Evolutionary conservation across 1,284 basidiomycete species (phyloP).

Genomic region (Hypsizygus ulmarius): DNA sequence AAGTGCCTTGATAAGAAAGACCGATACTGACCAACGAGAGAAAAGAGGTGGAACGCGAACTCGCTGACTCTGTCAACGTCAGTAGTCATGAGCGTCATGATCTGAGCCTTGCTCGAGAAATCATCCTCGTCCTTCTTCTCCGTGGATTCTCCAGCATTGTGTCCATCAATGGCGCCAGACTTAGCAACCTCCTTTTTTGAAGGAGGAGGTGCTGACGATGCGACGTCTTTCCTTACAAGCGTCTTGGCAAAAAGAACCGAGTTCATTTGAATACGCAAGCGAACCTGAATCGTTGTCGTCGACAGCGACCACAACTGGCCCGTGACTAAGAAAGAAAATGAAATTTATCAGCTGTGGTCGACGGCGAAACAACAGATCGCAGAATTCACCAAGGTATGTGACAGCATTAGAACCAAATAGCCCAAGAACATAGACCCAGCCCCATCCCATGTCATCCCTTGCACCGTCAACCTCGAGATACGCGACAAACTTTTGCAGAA

Average conservation of each 20-base stretch:
- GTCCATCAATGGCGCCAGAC: slow-evolving; percentile 19
- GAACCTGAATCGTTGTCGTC: slow-evolving; percentile 69
- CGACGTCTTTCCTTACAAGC: slow-evolving; percentile 83
- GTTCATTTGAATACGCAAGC: slow-evolving; percentile 81
- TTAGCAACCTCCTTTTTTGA: slow-evolving; percentile 8
- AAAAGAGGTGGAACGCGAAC: slow-evolving; percentile 78
- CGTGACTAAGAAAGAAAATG: slow-evolving; percentile 32
- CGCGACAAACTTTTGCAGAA: slow-evolving; percentile 66
- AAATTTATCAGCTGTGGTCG: slow-evolving; percentile 1
- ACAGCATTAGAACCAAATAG: slow-evolving; percentile 66
- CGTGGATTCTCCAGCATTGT: slow-evolving; percentile 16
- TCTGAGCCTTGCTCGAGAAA: slow-evolving; percentile 87
- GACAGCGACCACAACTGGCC: slow-evolving; percentile 70
- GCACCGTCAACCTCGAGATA: slow-evolving; percentile 70
- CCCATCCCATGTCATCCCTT: slow-evolving; percentile 60
- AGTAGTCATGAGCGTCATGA: slow-evolving; percentile 86
- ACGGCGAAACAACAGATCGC: not conserved
- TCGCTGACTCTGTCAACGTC: slow-evolving; percentile 90
- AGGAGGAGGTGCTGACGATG: slow-evolving; percentile 50
- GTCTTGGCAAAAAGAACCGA: slow-evolving; percentile 87
- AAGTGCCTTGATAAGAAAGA: slow-evolving; percentile 17
- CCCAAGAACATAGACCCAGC: slow-evolving; percentile 70
- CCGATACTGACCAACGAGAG: slow-evolving; percentile 51
- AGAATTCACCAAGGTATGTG: slow-evolving; percentile 53
- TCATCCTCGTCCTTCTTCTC: slow-evolving; percentile 66